These are phyloP conservation scores for Ascosphaera apis DNA, from an alignment of 2,329 filamentous ascomycete species.

Conservation along the genomic window DNA sequence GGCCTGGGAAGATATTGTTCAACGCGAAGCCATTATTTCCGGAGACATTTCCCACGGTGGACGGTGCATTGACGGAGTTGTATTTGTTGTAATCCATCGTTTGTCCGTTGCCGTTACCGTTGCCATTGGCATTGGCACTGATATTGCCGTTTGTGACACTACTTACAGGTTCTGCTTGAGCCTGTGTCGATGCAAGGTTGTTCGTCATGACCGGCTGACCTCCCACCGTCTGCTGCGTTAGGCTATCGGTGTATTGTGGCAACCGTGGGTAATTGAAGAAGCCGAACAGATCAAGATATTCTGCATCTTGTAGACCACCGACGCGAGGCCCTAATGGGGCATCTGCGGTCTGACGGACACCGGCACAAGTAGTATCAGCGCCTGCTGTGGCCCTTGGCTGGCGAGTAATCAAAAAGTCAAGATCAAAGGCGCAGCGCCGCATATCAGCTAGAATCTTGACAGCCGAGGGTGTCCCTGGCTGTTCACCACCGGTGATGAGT, in stretches of 20 bases:
- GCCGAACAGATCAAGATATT: slow-evolving; percentile 81
- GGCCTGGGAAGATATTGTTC: slow-evolving; percentile 5
- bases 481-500: slow-evolving; percentile 34
- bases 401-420: slow-evolving; percentile 70
- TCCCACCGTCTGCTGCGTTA: slow-evolving; percentile 8
- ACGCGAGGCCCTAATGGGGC: slow-evolving; percentile 30
- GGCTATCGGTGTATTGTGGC: slow-evolving; percentile 14
- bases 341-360: slow-evolving; percentile 6
- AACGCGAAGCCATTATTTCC: slow-evolving; percentile 1
- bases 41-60: slow-evolving; percentile 3
- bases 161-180: no score
- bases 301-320: slow-evolving; percentile 59
- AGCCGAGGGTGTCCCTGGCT: slow-evolving; percentile 50
- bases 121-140: slow-evolving; percentile 7
- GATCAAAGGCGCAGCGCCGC: slow-evolving; percentile 70
- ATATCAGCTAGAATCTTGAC: slow-evolving; percentile 80
- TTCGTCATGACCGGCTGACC: no score
- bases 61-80: slow-evolving; percentile 13
- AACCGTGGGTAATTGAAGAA: slow-evolving; percentile 82
- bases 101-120: slow-evolving; percentile 9
- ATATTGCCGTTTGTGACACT: slow-evolving; percentile 1
- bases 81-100: slow-evolving; percentile 11
- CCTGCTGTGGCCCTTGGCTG: slow-evolving; percentile 33
- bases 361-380: slow-evolving; percentile 13
- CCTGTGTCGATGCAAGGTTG: no score